Conservation (phyloP, 2,329 filamentous ascomycete species). For the Fusarium nematophilum region DNA sequence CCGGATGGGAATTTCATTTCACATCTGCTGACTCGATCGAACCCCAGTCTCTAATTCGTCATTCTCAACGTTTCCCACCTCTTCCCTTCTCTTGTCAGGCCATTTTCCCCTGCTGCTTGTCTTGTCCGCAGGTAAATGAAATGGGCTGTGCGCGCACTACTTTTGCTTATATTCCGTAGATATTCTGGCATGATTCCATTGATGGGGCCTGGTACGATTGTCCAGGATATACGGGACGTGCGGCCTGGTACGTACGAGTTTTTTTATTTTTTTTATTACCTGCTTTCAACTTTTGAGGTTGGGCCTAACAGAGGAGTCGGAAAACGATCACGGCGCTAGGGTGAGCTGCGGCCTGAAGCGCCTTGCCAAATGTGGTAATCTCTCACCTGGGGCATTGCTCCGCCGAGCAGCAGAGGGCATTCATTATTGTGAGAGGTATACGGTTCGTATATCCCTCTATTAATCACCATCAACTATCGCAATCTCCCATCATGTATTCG, state of each 20-base stretch:
- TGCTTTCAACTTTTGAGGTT: not conserved
- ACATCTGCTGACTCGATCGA: constrained; percentile 9
- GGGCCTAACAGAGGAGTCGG: not conserved
- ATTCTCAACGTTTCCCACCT: not conserved
- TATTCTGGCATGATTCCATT: constrained; percentile 11
- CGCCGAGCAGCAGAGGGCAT: not conserved
- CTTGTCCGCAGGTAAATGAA: not conserved
- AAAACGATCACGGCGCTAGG: constrained; percentile 20
- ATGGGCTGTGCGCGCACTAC: constrained; percentile 4
- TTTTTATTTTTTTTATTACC: no score
- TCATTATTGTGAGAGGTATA: not conserved
- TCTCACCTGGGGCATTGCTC: constrained; percentile 30
- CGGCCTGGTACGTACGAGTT: not conserved
- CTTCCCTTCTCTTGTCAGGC: constrained; percentile 5
- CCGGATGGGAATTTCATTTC: constrained; percentile 5
- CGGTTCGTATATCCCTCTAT: not conserved
- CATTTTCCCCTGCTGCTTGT: not conserved
- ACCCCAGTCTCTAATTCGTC: constrained; percentile 11
- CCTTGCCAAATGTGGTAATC: constrained; percentile 35
- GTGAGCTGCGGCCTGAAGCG: constrained; percentile 11
- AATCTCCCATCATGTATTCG: constrained; percentile 3
- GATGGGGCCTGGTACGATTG: constrained; percentile 14
- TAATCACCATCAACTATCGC: not conserved
- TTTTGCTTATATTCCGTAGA: not conserved
- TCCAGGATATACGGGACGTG: no score